Evolutionary conservation across 2,329 filamentous ascomycete genomes (phyloP), one percentile per base, ranked within the genome.

Genomic region (Colletotrichum tofieldiae): DNA sequence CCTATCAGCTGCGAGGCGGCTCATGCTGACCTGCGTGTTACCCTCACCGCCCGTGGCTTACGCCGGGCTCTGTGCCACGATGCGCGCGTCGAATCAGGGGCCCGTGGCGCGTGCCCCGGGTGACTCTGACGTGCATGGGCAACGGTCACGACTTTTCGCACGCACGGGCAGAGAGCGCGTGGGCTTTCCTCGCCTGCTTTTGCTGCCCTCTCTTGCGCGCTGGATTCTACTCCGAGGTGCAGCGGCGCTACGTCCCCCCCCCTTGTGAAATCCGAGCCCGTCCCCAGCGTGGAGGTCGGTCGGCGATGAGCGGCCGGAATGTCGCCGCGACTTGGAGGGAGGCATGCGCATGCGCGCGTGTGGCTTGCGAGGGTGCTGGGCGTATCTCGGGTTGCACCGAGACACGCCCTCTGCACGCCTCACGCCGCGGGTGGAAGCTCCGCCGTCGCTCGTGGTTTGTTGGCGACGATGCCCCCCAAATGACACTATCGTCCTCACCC

Each of bases 31-130:
- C 35, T 32, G 54, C 29, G 23, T 32, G 37, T 45, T 69, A 65
- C 64, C 59, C 59, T 69, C 65, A 72, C 70, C 65, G 70, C 70
- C 55, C 45, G 52, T 69, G 70, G 65, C 65, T 64, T 61, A 56
- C 55, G 54, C 43, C 59, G 54, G 37, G 49, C 54, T n/a, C 62
- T 54, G 62, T 64, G 51, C 62, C 41, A 66, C 55, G 45, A 23
- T 26, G n/a, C 26, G 23, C 37, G 14, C 11, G 18, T 16, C 59
- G 29, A 14, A 5, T n/a, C 35, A 37, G 45, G 45, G 43, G 60
- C 32, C 18, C 32, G 45, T 32, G 58, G 39, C 54, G 41, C 37
- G n/a, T n/a, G 20, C 23, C 11, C 55, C 54, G 52, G 54, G 39
- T 71, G 64, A 62, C 56, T 58, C 8, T 62, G 26, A n/a, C 2